Evolutionary conservation across 495 filamentous ascomycete species (phyloP).

Genomic region (Cercophora newfieldiana): DNA sequence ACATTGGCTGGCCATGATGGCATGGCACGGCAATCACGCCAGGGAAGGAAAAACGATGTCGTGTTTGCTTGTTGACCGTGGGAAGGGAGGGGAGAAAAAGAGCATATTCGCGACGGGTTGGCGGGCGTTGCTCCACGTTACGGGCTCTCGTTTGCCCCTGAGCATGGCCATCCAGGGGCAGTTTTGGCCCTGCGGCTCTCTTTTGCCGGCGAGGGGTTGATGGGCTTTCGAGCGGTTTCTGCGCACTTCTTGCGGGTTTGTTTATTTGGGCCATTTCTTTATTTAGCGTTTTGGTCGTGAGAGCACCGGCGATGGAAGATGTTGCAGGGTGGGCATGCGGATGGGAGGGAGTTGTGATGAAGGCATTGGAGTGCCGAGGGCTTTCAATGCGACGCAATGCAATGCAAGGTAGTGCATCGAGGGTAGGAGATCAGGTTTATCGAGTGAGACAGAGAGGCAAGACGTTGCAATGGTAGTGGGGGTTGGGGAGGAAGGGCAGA

Average conservation of each 20-base stretch:
- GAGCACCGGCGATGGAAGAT: not conserved
- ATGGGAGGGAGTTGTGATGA: not conserved
- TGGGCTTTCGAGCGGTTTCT: not conserved
- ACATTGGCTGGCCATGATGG: not conserved
- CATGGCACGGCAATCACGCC: not conserved
- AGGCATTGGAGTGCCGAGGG: not conserved
- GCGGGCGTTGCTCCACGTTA: not conserved
- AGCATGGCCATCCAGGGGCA: not conserved
- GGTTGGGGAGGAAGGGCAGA: no score
- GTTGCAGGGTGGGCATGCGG: not conserved
- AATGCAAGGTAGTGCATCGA: conserved; percentile 3
- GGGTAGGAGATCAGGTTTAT: not conserved
- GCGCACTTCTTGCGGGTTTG: not conserved
- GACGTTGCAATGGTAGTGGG: conserved; percentile 10
- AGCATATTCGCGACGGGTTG: not conserved
- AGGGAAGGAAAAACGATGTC: not conserved
- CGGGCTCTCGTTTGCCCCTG: not conserved
- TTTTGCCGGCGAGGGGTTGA: not conserved
- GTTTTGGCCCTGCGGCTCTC: conserved; percentile 1
- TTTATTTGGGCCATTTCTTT: not conserved
- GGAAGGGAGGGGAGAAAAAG: not conserved
- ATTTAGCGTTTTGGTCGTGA: not conserved
- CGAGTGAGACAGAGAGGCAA: not conserved
- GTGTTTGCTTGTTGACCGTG: not conserved
- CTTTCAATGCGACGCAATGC: conserved; percentile 6